Conservation (phyloP, 768 basidiomycete genomes). For the Collybiopsis confluens region DNA sequence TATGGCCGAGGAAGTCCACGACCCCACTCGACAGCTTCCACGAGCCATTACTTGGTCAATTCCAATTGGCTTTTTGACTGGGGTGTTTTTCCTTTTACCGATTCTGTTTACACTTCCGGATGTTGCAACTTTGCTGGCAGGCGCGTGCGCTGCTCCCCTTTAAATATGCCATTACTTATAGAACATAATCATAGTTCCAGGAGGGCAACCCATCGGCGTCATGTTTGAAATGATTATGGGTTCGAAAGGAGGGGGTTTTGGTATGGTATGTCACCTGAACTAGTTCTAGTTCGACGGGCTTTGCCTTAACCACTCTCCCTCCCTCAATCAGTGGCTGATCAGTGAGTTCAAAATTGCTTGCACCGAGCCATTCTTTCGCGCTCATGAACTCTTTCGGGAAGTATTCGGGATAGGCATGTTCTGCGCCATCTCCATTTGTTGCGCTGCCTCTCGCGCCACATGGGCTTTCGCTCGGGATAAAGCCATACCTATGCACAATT, state of each 20-base stretch:
- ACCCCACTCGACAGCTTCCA: slow-evolving; percentile 53
- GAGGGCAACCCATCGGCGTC: slow-evolving; percentile 62
- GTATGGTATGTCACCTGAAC: slow-evolving; percentile 38
- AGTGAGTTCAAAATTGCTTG: slow-evolving; percentile 21
- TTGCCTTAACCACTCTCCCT: too few relatives aligned
- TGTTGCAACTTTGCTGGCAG: slow-evolving; percentile 44
- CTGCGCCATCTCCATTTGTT: slow-evolving; percentile 62
- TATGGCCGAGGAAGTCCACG: slow-evolving; percentile 68
- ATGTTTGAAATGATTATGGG: slow-evolving; percentile 64
- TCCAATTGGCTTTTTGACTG: slow-evolving; percentile 47
- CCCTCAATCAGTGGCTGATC: too few relatives aligned
- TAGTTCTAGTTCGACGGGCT: too few relatives aligned
- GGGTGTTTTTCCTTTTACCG: slow-evolving; percentile 54
- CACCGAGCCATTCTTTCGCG: too few relatives aligned
- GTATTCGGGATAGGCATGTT: slow-evolving; percentile 57
- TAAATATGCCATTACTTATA: slow-evolving; percentile 46
- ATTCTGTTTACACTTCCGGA: slow-evolving; percentile 65
- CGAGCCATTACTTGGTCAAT: slow-evolving; percentile 50
- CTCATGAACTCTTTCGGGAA: too few relatives aligned
- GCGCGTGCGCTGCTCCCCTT: too few relatives aligned
- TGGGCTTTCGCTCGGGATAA: slow-evolving; percentile 70
- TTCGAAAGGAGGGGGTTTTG: slow-evolving; percentile 56
- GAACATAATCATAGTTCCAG: slow-evolving; percentile 26
- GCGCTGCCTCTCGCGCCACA: slow-evolving; percentile 63
- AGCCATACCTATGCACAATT: slow-evolving; percentile 50